A percentile compares a stretch with the other conserved stretches of the same genome.
Evolutionary conservation across 1,284 basidiomycete genomes (phyloP).

Genomic region (Sphagnurus paluster): DNA sequence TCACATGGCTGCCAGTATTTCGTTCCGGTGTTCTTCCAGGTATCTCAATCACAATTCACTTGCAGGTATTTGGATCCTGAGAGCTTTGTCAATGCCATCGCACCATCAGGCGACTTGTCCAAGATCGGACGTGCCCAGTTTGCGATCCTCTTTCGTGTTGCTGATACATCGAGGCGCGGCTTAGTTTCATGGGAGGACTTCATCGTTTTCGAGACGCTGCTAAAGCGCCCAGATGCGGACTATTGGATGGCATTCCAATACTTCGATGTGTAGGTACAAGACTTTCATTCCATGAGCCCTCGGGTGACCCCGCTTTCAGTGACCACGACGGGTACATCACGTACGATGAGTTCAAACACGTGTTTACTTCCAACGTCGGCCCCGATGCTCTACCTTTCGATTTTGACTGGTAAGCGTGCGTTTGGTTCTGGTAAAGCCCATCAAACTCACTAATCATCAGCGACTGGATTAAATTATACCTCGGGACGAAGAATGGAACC

Average conservation of each 20-base stretch:
- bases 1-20: constrained; percentile 24
- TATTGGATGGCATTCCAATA: constrained; percentile 97
- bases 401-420: constrained; percentile 75
- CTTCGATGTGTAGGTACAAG: constrained; percentile 83
- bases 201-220: constrained; percentile 86
- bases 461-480: constrained; percentile 93
- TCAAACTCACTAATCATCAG: constrained; percentile 40
- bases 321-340: constrained; percentile 88
- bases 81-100: constrained; percentile 91
- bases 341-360: constrained; percentile 91
- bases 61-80: constrained; percentile 77
- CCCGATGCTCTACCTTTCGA: constrained; percentile 88
- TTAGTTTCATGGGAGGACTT: constrained; percentile 94
- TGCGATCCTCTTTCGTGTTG: constrained; percentile 86
- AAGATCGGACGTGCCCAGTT: constrained; percentile 88
- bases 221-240: constrained; percentile 91
- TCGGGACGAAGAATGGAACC: constrained; percentile 86
- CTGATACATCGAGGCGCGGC: constrained; percentile 77
- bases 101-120: constrained; percentile 78
- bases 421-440: constrained; percentile 6
- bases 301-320: constrained; percentile 35
- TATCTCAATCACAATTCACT: constrained; percentile 9
- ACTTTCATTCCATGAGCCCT: background rate
- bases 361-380: constrained; percentile 81
- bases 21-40: constrained; percentile 6